These are phyloP conservation scores for Gypsophila paniculata DNA, from an alignment of 179 eudicot species.

Conservation along the genomic window DNA sequence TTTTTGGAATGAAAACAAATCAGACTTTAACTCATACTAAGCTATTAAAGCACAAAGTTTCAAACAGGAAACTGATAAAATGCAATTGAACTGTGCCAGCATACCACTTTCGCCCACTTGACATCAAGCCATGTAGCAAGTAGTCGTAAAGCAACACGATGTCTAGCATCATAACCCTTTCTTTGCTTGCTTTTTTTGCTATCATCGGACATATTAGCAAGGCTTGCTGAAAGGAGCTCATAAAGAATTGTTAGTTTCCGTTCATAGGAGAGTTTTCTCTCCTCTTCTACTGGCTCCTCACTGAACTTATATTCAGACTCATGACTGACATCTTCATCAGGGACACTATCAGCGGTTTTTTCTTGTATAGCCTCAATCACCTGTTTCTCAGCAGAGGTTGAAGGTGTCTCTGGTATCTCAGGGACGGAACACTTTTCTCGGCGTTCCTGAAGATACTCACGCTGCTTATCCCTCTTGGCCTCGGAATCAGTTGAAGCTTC, in stretches of 20 bases:
- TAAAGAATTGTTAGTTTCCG: constrained; percentile 70
- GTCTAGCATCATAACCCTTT: constrained; percentile 89
- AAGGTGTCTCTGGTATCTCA: constrained; percentile 32
- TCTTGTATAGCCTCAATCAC: constrained; percentile 37
- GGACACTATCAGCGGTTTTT: constrained; percentile 18
- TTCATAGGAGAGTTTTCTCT: constrained; percentile 52
- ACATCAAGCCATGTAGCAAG: constrained; percentile 88
- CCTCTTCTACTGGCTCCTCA: constrained; percentile 58
- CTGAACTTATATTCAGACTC: constrained; percentile 35
- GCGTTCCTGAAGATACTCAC: constrained; percentile 57
- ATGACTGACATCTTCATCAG: constrained; percentile 30
- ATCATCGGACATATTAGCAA: constrained; percentile 56
- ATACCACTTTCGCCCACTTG: constrained; percentile 78
- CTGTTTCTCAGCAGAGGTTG: constrained; percentile 34
- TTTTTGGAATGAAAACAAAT: neutral
- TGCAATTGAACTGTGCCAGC: constrained; percentile 13
- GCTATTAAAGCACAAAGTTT: neutral
- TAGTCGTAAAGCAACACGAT: constrained; percentile 81
- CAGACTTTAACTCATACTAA: neutral
- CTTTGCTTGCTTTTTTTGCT: constrained; percentile 39
- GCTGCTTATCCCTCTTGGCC: constrained; percentile 54
- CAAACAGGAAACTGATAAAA: neutral
- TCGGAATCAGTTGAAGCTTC: constrained; percentile 40
- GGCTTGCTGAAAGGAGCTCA: constrained; percentile 90
- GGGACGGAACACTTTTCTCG: constrained; percentile 51